A percentile compares a stretch with the other conserved stretches of the same genome.
Evolutionary conservation across 2,329 filamentous ascomycete species (phyloP).

Genomic region (Verruconis gallopava): DNA sequence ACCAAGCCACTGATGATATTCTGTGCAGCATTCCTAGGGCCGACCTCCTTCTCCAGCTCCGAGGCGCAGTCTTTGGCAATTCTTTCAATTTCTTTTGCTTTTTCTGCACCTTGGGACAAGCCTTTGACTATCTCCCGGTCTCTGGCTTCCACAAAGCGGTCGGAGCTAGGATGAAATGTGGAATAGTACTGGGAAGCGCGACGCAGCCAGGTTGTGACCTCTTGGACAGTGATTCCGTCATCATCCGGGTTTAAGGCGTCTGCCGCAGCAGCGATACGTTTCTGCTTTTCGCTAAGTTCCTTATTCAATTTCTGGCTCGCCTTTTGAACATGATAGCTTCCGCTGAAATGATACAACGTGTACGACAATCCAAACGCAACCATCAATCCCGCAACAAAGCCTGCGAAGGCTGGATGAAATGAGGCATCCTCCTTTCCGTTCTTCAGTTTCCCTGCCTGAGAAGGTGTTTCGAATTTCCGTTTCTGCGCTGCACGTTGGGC

Average conservation of each 20-base stretch:
- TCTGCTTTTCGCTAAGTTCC: slow-evolving; percentile 1
- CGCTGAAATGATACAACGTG: slow-evolving; percentile 8
- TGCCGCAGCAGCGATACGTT: slow-evolving; percentile 1
- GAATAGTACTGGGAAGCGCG: slow-evolving; percentile 6
- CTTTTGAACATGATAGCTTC: slow-evolving; percentile 3
- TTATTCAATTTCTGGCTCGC: neutral
- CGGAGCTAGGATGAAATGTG: slow-evolving; percentile 4
- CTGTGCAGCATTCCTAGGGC: neutral
- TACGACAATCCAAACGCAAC: slow-evolving; percentile 5
- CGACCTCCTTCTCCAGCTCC: slow-evolving; percentile 7
- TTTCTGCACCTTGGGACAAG: slow-evolving; percentile 3
- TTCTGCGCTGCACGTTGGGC: neutral
- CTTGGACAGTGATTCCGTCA: neutral
- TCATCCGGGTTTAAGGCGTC: neutral
- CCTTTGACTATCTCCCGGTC: slow-evolving; percentile 1
- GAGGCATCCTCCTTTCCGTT: slow-evolving; percentile 1
- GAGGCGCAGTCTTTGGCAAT: slow-evolving; percentile 7
- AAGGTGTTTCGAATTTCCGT: neutral
- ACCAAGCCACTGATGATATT: slow-evolving; percentile 2
- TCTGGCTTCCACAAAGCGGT: slow-evolving; percentile 2
- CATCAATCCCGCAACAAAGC: slow-evolving; percentile 8
- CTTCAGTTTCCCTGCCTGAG: neutral
- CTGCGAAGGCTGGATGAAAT: slow-evolving; percentile 7
- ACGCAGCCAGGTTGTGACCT: neutral
- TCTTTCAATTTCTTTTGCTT: slow-evolving; percentile 1